Base-by-base conservation (phyloP, 1,139 yeast species). In the Kodamaea plutei region DNA sequence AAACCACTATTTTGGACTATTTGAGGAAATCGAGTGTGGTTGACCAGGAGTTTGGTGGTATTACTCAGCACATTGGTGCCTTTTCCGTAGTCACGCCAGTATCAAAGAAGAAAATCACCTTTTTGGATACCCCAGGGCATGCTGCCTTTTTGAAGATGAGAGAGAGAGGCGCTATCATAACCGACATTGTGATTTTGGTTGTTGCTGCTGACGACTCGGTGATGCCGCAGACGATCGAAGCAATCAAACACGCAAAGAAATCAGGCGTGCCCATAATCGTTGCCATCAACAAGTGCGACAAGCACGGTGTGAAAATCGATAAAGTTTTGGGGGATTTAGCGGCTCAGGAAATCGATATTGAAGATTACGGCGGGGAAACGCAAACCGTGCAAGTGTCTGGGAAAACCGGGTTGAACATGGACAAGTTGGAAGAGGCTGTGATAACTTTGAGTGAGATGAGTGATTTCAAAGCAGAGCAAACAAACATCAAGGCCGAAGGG, bases 131-230 rank as follows among this genome's bases (percentile, higher is more conserved):
- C 0, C 99, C 99, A 0, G 99, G 99, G 0, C 99, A 91, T 58
- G 94, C 96, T 9, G 98, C 97, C 0, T 91, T 91, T 51, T 66
- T 91, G 43, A 88, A 88, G 47, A 89, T 91, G 96, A 75, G 99
- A 44, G 94, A 91, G 60, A 72, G 99, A 45, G 98, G 98, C 26
- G 97, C 98, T 0, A 80, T 79, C 45, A 77, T 89, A 28, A 91
- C 99, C 0, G 99, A 91, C 64, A 82, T 91, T 35, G 87, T 91
- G 23, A 75, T 91, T 29, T 66, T 91, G 37, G 97, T 91, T 7
- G 96, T 91, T n/a, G 96, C 98, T 1, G 95, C 95, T 1, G 97
- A 91, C 56, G 99, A 91, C 58, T 84, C 96, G 1, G 94, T 93
- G 15, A 91, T 84, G 94, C 97, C 98, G 0, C 99, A 91, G 52